phyloP scores from a whole-genome alignment of 2,329 filamentous ascomycete species.

The Cladobotryum protrusum region DNA sequence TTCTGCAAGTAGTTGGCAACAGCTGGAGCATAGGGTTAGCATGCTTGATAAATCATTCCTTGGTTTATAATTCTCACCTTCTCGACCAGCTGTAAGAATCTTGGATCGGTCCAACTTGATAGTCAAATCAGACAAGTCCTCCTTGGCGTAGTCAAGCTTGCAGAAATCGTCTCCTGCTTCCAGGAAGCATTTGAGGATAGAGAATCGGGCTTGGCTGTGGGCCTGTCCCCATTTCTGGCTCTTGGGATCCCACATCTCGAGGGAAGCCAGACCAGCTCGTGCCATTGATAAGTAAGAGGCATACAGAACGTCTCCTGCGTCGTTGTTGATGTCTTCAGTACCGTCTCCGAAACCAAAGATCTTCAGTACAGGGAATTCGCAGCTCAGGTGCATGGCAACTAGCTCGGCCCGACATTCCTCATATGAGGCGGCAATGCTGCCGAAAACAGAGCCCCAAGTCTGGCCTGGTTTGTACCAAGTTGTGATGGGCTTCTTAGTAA shows the following conservation, averaged over 20 bases:
- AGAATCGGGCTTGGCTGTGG: constrained; percentile 87
- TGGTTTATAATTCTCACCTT: constrained; percentile 35
- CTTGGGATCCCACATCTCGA: constrained; percentile 95
- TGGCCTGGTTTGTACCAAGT: constrained; percentile 94
- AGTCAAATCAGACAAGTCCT: constrained; percentile 72
- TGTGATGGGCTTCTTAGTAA: constrained; percentile 66
- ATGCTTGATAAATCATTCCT: background rate
- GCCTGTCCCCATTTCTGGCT: constrained; percentile 86
- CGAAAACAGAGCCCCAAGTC: constrained; percentile 92
- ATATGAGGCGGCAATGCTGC: constrained; percentile 78
- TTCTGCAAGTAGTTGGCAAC: constrained; percentile 86
- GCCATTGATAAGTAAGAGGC: constrained; percentile 90
- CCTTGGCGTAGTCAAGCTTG: constrained; percentile 64
- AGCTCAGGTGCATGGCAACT: constrained; percentile 85
- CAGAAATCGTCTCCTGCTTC: constrained; percentile 83
- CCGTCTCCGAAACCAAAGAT: constrained; percentile 91
- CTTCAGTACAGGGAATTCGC: constrained; percentile 80
- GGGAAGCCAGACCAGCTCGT: constrained; percentile 76
- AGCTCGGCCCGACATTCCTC: constrained; percentile 94
- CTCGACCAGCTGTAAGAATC: constrained; percentile 76
- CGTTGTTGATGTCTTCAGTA: constrained; percentile 60
- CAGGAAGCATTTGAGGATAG: constrained; percentile 79
- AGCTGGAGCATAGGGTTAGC: constrained; percentile 39
- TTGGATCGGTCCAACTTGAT: constrained; percentile 80
- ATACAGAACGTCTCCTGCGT: constrained; percentile 83